Conservation (phyloP, 306 rosid genomes). For the Spatholobus suberectus region DNA sequence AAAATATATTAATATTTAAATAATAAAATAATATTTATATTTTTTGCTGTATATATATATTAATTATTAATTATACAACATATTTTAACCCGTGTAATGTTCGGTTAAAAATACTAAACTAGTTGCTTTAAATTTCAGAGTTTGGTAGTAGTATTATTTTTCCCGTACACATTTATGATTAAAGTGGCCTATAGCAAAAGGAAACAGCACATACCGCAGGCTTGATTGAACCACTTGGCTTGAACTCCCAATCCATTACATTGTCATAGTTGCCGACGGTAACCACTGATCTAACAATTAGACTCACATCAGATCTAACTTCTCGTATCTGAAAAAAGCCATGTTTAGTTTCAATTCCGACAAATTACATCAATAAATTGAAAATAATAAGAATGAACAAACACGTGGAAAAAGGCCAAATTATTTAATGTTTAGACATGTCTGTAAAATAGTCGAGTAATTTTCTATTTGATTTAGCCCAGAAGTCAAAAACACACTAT, state of each 20-base stretch:
- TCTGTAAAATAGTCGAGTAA: not conserved
- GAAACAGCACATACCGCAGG: slow-evolving; percentile 15
- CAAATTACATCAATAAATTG: not conserved
- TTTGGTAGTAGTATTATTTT: no score
- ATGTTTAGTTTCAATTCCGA: not conserved
- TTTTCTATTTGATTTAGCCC: not conserved
- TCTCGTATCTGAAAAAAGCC: slow-evolving; percentile 33
- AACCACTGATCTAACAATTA: slow-evolving; percentile 49
- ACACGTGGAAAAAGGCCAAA: not conserved
- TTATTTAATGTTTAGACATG: no score
- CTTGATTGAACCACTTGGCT: slow-evolving; percentile 53
- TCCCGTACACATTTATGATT: no score
- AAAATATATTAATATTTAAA: no score
- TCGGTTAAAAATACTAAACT: no score
- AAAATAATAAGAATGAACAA: not conserved
- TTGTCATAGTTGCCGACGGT: slow-evolving; percentile 54
- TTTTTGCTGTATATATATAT: no score
- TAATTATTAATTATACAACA: no score
- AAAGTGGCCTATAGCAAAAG: no score
- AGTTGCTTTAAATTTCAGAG: no score
- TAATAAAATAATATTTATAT: no score
- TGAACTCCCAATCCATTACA: slow-evolving; percentile 54
- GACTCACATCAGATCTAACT: slow-evolving; percentile 44
- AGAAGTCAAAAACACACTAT: not conserved
- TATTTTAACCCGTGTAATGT: no score